Base-by-base conservation (phyloP, 2,329 filamentous ascomycete species). In the Lecanosticta acicola region DNA sequence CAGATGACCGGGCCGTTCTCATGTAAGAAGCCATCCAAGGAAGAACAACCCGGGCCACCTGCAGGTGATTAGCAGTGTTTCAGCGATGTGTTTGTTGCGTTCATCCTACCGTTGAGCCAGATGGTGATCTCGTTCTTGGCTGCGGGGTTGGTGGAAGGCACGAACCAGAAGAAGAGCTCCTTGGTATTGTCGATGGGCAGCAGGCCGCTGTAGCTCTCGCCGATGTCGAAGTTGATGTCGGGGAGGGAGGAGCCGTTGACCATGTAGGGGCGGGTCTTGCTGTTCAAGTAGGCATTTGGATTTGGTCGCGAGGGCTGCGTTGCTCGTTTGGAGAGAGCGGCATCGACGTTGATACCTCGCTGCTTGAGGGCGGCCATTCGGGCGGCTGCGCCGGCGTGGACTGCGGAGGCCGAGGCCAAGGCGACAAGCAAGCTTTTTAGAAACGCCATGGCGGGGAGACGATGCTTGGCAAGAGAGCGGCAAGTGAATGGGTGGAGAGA, bases 121-220 rank as follows among this genome's bases (percentile, higher is more conserved):
- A 66, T 60, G 1, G 53, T 50, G 24, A 67, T 60, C 45, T 67
- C 62, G 35, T 75, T 70, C 3, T 65, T 65, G 9, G 69, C 68
- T 9, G 64, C 63, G 2, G 68, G 66, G 36, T 72, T 68, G 4
- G 63, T 65, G 1, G 71, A 70, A 26, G 73, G 72, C 47, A 73
- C 74, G 53, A 73, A 72, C 68, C 69, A 69, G 51, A 74, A 76
- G 53, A 68, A 77, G 0, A 77, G 61, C 19, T 57, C 49, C 16
- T 57, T 58, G 0, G 68, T 66, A 26, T 73, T 69, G 26, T 54
- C 46, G 39, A 63, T 59, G 24, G 59, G 55, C 9, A 64, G 41
- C 7, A 54, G 43, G 18, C 61, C 58, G 32, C 68, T 34, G 37
- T 63, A 66, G 13, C 57, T 57, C 47, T 66, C 63, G 16, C 63